Evolutionary conservation across 2,329 filamentous ascomycete species (phyloP), one percentile per base, ranked within the genome.

Genomic region (Metarhizium anisopliae): DNA sequence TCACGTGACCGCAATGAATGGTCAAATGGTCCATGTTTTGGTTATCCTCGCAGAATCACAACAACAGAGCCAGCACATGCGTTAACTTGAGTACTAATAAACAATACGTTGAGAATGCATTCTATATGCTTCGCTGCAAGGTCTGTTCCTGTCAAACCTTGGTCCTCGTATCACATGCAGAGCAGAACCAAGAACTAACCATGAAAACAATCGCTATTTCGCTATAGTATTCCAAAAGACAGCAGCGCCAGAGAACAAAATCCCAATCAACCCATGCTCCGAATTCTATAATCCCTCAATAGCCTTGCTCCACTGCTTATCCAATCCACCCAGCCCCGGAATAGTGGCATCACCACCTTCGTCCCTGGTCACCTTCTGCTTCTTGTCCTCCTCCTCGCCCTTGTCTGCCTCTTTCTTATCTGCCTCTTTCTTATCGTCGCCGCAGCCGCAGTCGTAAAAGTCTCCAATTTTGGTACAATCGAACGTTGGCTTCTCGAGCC

Each of bases 371-470:
- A 30, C 18, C 25, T 49, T 49, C 2, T 55, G 57, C 49, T 59
- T 56, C 36, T 29, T 16, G 8, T 51, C 62, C 47, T 66, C 63
- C 52, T 63, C 52, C 53, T 72, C 65, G 61, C 67, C 38, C 52
- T 63, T 60, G 2, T 18, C 18, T 18, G 18, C 18, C 18, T 18
- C 18, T 18, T 18, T 25, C 20, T 25, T 25, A 25, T 62, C 65
- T 51, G 63, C 60, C 56, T 65, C 64, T 59, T 77, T 73, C 63
- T 76, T 75, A 18, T 77, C 82, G n/a, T 86, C 84, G 14, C 82
- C 84, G 63, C 85, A 88, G 0, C 85, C 85, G 64, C 85, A 88
- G 66, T 88, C 84, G 69, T 87, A 88, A 66, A 85, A 85, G 63
- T 87, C 84, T 16, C 84, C 84, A 64, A 88, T 84, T 35, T 83